Evolutionary conservation across 1,284 basidiomycete species (phyloP), one percentile per base, ranked within the genome.

Genomic region (Somion occarium): DNA sequence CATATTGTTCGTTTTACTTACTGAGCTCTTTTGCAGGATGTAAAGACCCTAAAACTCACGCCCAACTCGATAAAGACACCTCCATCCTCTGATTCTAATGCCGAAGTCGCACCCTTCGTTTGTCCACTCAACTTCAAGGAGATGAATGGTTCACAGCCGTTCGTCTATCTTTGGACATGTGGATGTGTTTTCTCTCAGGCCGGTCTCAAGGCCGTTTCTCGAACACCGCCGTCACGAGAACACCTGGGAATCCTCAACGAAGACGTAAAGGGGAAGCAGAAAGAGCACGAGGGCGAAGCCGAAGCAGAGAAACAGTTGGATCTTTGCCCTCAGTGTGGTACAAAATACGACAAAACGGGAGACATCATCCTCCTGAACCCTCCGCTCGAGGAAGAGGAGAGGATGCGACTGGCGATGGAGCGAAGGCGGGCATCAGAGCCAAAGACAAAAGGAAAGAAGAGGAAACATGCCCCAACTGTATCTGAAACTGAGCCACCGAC

Each of bases 61-160:
- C 74, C 79, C 0, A 92, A 94, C 62, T 73, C 89, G 4, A 67
- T 80, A 18, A 69, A 76, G 3, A 54, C 68, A 2, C 50, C 72
- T 11, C 58, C 70, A 1, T 61, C 69, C 15, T 60, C 75, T 34
- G 75, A 77, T 38, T 65, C 71, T 23, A 62, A 69, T 1, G 59
- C 66, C 4, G 79, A 82, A 37, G 72, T 73, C 2, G 78, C 87
- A 0, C 79, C 79, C 38, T 97, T 93, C 60, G 82, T 93, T 50
- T 98, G 94, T 71, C 91, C 94, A 1, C 76, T 97, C 45, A 91
- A 86, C 2, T 72, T 93, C 58, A 91, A 92, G 65, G 94, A 96
- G 70, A 96, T 97, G 92, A 92, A 91, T 55, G 93, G 93, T n/a
- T 66, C 71, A 0, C 80, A 89, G 48, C 90, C 91, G 0, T 97